Evolutionary conservation across 768 basidiomycete species (phyloP).

Genomic region (Termitomyces sp.): DNA sequence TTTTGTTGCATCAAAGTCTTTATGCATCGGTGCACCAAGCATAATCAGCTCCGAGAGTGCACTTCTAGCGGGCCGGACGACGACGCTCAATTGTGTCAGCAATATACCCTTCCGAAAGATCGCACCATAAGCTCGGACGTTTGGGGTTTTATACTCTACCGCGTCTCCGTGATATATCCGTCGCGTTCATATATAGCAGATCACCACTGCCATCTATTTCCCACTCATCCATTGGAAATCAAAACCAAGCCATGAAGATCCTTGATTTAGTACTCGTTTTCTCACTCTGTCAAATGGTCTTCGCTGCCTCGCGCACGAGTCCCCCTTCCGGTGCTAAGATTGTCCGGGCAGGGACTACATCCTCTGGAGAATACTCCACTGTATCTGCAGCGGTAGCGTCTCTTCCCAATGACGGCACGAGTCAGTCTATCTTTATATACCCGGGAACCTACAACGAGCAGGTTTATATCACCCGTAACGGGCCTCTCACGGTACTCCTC

Average conservation of each 20-base stretch:
- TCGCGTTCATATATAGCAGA: not conserved
- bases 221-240: not conserved
- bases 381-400: constrained; percentile 34
- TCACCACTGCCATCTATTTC: not conserved
- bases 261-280: not conserved
- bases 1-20: too few relatives aligned
- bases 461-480: constrained; percentile 37
- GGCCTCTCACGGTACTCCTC: constrained; percentile 32
- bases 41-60: not conserved
- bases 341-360: constrained; percentile 33
- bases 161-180: not conserved
- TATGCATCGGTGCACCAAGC: not conserved
- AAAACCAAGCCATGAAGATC: not conserved
- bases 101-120: not conserved
- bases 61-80: not conserved
- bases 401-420: constrained; percentile 33
- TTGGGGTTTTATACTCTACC: too few relatives aligned
- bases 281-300: constrained; percentile 1
- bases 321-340: constrained; percentile 38
- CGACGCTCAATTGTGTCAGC: not conserved
- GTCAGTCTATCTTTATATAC: constrained; percentile 38
- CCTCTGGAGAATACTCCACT: constrained; percentile 33
- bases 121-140: not conserved
- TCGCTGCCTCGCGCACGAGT: constrained; percentile 31
- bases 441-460: constrained; percentile 42